Base-by-base conservation (phyloP, 768 basidiomycete genomes). In the Megacollybia marginata region DNA sequence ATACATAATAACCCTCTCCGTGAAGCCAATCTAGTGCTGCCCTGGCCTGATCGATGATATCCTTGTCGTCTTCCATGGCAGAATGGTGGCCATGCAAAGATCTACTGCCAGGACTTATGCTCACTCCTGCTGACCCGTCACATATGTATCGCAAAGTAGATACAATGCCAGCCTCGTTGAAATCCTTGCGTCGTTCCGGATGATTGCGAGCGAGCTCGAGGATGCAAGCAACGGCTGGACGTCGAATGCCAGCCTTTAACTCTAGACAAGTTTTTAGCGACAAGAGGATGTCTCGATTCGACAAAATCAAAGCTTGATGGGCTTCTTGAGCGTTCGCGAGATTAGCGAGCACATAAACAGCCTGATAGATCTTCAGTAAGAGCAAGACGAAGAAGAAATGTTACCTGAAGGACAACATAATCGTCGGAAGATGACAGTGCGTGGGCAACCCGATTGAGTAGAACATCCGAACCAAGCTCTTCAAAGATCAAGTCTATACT, bases 321-420 rank as follows among this genome's bases (percentile, higher is more conserved):
- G 66, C 61, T 1, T 71, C 60, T 2, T 68, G 62, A 34, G 81
- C 81, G 59, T 88, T 88, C 33, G 80, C 73, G 12, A 91, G 68
- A 61, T 90, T 89, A 0, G 82, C 82, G 0, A 89, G 73, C 2
- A 79, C 65, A 57, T 69, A 79, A 0, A 83, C 74, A 0, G 84
- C 81, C 60, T 75, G 34, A n/a, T 34, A 57, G 32, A n/a, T 36
- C 13, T n/a, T 34, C 42, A 33, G 31, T 15, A 2, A 35, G n/a
- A 18, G 16, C 32, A 28, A 31, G 33, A 19, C 20, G 13, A n/a
- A 35, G 42, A 15, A 11, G 44, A 42, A 33, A 52, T 62, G 18
- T 49, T n/a, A 79, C 80, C 66, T 82, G 80, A 3, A 72, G 68
- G 4, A 76, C 67, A 1, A 83, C 75, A 47, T 76, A 75, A 34